phyloP scores from a whole-genome alignment of 192 early-diverging fungal species.

The Piromyces finnis region DNA sequence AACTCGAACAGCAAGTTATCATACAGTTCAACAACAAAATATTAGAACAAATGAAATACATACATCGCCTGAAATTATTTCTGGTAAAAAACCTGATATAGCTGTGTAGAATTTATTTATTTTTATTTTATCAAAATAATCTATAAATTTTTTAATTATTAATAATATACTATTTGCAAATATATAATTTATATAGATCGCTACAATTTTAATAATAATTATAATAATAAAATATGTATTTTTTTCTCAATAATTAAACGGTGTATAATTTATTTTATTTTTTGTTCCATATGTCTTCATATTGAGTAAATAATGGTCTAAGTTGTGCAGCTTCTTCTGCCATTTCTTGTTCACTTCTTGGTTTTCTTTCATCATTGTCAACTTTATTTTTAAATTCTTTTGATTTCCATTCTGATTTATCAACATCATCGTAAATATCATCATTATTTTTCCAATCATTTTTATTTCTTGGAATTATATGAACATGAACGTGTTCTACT shows the following conservation, averaged over 20 bases:
- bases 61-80: neutral
- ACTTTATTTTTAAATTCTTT: slow-evolving; percentile 4
- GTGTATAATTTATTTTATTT: too few species aligned
- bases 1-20: neutral
- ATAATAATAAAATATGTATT: too few species aligned
- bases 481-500: slow-evolving; percentile 81
- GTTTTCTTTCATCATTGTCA: slow-evolving; percentile 50
- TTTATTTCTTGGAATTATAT: slow-evolving; percentile 64
- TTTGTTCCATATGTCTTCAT: slow-evolving; percentile 19
- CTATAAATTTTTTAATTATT: too few species aligned
- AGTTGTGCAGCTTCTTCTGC: slow-evolving; percentile 36
- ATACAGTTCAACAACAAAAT: neutral
- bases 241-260: too few species aligned
- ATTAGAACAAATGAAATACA: neutral
- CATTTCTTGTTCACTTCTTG: slow-evolving; percentile 69
- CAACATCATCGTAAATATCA: slow-evolving; percentile 66
- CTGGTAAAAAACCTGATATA: too few species aligned
- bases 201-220: too few species aligned
- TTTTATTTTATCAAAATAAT: too few species aligned
- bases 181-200: too few species aligned
- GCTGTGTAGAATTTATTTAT: too few species aligned
- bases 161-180: too few species aligned
- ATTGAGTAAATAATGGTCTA: slow-evolving; percentile 12
- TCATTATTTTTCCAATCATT: slow-evolving; percentile 77
- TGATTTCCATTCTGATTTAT: slow-evolving; percentile 24